These are phyloP conservation scores for Talaromyces sp. DNA, from an alignment of 2,329 filamentous ascomycete species.

Conservation along the genomic window DNA sequence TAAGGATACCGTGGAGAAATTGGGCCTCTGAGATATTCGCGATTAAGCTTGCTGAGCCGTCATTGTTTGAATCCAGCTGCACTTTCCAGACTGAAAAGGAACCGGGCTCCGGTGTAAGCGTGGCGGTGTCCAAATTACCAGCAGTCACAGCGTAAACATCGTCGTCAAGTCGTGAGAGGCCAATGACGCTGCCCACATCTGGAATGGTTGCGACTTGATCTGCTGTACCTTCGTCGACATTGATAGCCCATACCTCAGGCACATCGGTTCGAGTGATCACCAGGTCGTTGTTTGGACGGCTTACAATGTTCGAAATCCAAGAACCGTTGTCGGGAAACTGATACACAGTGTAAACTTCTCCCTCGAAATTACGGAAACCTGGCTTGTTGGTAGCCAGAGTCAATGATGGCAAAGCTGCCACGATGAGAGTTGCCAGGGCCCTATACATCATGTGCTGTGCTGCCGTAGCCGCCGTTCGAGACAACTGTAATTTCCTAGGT, in stretches of 20 bases:
- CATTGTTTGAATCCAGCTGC: constrained; percentile 3
- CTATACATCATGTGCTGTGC: background rate
- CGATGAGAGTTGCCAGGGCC: background rate
- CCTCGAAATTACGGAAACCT: background rate
- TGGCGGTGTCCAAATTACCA: constrained; percentile 6
- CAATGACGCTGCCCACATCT: constrained; percentile 8
- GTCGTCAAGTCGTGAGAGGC: constrained; percentile 12
- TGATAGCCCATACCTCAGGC: constrained; percentile 15
- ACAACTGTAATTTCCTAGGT: background rate
- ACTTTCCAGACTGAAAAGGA: constrained; percentile 16
- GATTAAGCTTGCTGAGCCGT: constrained; percentile 5
- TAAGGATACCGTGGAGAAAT: constrained; percentile 13
- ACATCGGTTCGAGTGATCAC: constrained; percentile 20
- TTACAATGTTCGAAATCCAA: constrained; percentile 30
- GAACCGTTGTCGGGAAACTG: constrained; percentile 21
- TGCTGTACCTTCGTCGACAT: constrained; percentile 8
- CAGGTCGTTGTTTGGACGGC: constrained; percentile 26
- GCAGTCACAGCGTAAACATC: constrained; percentile 15
- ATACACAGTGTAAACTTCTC: constrained; percentile 11
- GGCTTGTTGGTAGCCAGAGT: constrained; percentile 8
- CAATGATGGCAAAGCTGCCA: constrained; percentile 2
- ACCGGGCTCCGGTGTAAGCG: constrained; percentile 4
- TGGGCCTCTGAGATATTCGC: constrained; percentile 12
- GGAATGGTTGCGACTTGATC: constrained; percentile 11
- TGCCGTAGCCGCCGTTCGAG: background rate